Base-by-base conservation (phyloP, 2,329 filamentous ascomycete species). In the Pezicula neosporulosa region DNA sequence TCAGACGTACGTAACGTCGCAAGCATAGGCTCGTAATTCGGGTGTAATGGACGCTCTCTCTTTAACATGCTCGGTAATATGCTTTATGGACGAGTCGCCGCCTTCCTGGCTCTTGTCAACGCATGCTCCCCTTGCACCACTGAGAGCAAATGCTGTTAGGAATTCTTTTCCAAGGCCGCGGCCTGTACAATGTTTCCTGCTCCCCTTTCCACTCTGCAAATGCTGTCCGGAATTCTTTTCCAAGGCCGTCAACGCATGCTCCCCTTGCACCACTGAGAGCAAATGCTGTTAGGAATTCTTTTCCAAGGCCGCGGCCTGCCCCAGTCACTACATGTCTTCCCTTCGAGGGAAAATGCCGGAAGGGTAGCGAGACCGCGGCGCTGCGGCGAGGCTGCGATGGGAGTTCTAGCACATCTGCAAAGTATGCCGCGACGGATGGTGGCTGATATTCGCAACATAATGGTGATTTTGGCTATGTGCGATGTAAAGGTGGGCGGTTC, bases 121-220 rank as follows among this genome's bases (percentile, higher is more conserved):
- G 19, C 58, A 61, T 13, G 60, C 61, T 35, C 60, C 61, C 24
- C 51, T 53, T 19, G 61, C 60, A 16, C 59, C 60, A 44, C 58
- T 61, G n/a, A 58, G 50, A 12, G 61, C 56, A 39, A 62, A 61
- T 21, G 60, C 77, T 27, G 67, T 66, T 4, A 77, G 72, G 13
- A 80, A 68, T 16, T 72, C 73, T 38, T 80, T 73, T 13, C 77
- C 77, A 1, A 81, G 66, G n/a, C n/a, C n/a, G n/a, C n/a, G n/a
- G n/a, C n/a, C n/a, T n/a, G n/a, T n/a, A n/a, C n/a, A n/a, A n/a
- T n/a, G n/a, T n/a, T n/a, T n/a, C n/a, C n/a, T n/a, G n/a, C n/a
- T n/a, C n/a, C n/a, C n/a, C n/a, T n/a, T n/a, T n/a, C n/a, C n/a
- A n/a, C n/a, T n/a, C n/a, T n/a, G n/a, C n/a, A n/a, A n/a, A n/a